Base-by-base conservation (phyloP, 495 filamentous ascomycete species). In the Jackrogersella minutella region DNA sequence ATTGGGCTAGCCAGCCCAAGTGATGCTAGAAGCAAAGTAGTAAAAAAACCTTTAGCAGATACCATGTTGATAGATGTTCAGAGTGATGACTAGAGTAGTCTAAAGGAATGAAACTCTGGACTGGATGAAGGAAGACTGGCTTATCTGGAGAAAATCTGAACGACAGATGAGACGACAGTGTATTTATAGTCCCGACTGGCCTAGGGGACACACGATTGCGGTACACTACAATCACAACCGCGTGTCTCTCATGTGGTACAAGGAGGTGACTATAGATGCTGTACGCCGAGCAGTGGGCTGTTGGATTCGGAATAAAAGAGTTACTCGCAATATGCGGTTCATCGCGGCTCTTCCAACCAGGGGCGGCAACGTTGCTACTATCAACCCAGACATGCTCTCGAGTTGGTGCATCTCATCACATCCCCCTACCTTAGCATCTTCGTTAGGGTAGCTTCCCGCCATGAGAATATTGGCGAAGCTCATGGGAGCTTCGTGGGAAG, bases 341-440 rank as follows among this genome's bases (percentile, higher is more conserved):
- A 52, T 30, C 41, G 55, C 21, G 52, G 41, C 64, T 58, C 53
- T 49, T 50, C 41, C 26, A 59, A 26, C 59, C 59, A 66, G 50
- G 53, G 56, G 64, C 65, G 58, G 72, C 72, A 74, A 74, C 72
- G 72, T 74, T 74, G 70, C 72, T 40, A 70, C 54, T 24, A 37
- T 68, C 58, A 39, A 47, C 46, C 30, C 44, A 55, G 58, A 44
- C 41, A 40, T n/a, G 14, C 40, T 58, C 57, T 34, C 49, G 26
- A 31, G 52, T 40, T 24, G 58, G 43, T 59, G 39, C 58, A 57
- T 55, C 34, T 36, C 33, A 51, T 43, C 37, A 37, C 54, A 44
- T 43, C 30, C 54, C n/a, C 63, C 61, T 57, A 37, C 31, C 62
- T 41, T 41, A 26, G 64, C 41, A 34, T 43, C 43, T 31, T 40